Conservation (phyloP, 176 grass and related monocot genomes). For the Avena sativa region DNA sequence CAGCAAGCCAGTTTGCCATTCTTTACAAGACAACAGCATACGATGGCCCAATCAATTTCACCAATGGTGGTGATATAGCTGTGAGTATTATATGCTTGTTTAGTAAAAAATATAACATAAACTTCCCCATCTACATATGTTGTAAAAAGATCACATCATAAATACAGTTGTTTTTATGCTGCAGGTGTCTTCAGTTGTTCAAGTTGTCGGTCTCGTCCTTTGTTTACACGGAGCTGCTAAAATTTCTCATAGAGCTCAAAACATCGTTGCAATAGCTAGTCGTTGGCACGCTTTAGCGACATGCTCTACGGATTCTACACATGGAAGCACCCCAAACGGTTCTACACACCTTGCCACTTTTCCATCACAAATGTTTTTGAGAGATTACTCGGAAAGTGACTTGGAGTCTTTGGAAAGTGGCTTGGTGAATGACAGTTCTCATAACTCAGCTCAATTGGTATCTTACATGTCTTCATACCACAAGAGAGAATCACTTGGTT, state of each 20-base stretch:
- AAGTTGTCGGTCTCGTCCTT: conserved; percentile 76
- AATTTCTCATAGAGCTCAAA: conserved; percentile 95
- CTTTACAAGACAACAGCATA: conserved; percentile 84
- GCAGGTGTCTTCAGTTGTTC: conserved; percentile 90
- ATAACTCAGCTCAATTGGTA: conserved; percentile 61
- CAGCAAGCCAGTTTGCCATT: conserved; percentile 72
- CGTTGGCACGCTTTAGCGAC: conserved; percentile 88
- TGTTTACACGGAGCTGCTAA: conserved; percentile 87
- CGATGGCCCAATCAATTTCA: conserved; percentile 72
- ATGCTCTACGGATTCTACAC: conserved; percentile 65
- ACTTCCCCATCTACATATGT: neutral
- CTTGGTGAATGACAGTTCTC: conserved; percentile 42
- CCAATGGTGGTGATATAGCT: conserved; percentile 80
- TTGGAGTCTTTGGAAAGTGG: conserved; percentile 80
- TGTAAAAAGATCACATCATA: neutral
- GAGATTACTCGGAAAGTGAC: conserved; percentile 71
- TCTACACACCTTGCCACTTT: conserved; percentile 64
- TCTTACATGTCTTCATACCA: conserved; percentile 85
- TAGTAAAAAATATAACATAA: neutral
- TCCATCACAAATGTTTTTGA: conserved; percentile 58
- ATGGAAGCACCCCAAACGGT: conserved; percentile 47
- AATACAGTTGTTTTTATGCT: conserved; percentile 23
- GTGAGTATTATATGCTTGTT: conserved; percentile 62
- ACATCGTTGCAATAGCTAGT: conserved; percentile 79
- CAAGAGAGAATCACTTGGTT: conserved; percentile 96